Evolutionary conservation across 306 rosid genomes (phyloP), one percentile per base, ranked within the genome.

Genomic region (Cucumis cinereus): DNA sequence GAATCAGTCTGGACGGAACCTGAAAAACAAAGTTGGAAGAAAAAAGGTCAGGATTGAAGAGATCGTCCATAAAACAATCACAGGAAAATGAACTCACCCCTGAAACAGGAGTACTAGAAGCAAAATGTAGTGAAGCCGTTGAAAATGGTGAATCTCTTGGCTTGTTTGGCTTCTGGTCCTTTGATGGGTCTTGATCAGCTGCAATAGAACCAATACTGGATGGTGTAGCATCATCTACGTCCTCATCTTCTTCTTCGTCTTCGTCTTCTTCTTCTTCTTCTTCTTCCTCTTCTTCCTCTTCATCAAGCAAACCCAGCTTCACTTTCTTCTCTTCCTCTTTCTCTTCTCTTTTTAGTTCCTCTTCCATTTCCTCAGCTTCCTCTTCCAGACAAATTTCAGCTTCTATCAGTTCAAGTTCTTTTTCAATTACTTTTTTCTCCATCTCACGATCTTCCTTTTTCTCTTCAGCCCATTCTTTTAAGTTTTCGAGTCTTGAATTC

Each of bases 131-230:
- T 70, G 98, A 90, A 60, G 89, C 67, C 40, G 96, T n/a, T 74
- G 97, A 91, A 90, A 91, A 94, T 68, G 98, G 95, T 26, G 95
- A 81, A 64, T 78, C 80, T 62, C 93, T 82, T 23, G 92, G 92
- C 64, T 82, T 82, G 82, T 87, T 87, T 77, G 83, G 88, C 83
- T 80, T 86, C 75, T 60, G 85, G 67, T 59, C 77, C 79, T 82
- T 81, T 19, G 78, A 74, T 52, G 71, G 78, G 63, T 85, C 88
- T 75, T 84, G 88, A 78, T 86, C 85, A 0, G 55, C 41, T 24
- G 36, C n/a, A 79, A 80, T 88, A 24, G 96, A 85, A 35, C 97
- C 98, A 83, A 93, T 91, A 89, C 97, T 93, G 63, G 98, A 87
- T 23, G 87, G 90, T 55, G 85, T 83, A 69, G 16, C 84, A 62